phyloP scores from a whole-genome alignment of 805 yeast genomes.

The Yarrowia sp. region DNA sequence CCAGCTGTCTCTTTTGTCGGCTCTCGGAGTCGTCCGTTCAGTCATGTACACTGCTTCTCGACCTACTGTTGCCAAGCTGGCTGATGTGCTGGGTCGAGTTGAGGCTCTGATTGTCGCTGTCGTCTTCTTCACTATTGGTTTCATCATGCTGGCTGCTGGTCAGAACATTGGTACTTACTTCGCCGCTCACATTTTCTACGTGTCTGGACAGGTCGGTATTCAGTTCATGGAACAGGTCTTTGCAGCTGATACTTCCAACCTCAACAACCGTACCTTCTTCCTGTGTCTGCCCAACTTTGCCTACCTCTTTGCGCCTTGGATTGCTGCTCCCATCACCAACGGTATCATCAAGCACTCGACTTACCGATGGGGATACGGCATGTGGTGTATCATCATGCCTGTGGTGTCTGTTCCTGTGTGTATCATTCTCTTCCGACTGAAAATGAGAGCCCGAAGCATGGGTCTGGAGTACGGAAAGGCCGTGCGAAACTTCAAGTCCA shows the following conservation, averaged over 20 bases:
- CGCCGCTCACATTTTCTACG: slow-evolving; percentile 42
- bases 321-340: slow-evolving; percentile 41
- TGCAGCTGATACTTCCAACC: slow-evolving; percentile 41
- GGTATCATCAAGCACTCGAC: slow-evolving; percentile 35
- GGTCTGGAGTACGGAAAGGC: slow-evolving; percentile 10
- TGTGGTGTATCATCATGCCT: slow-evolving; percentile 48
- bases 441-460: background rate
- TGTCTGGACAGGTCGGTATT: slow-evolving; percentile 44
- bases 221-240: slow-evolving; percentile 40
- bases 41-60: slow-evolving; percentile 43
- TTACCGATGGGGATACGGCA: slow-evolving; percentile 42
- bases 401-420: slow-evolving; percentile 60
- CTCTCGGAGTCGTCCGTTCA: slow-evolving; percentile 43
- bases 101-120: slow-evolving; percentile 41
- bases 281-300: slow-evolving; percentile 34
- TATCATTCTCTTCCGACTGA: slow-evolving; percentile 39
- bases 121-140: slow-evolving; percentile 40
- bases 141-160: slow-evolving; percentile 41
- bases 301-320: slow-evolving; percentile 39
- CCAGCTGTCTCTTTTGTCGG: slow-evolving; percentile 44
- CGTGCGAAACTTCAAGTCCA: background rate
- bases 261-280: slow-evolving; percentile 44
- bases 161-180: slow-evolving; percentile 41
- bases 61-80: slow-evolving; percentile 45
- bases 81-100: slow-evolving; percentile 45